Conservation (phyloP, 1,139 yeast species). For the Suhomyces kunorum region DNA sequence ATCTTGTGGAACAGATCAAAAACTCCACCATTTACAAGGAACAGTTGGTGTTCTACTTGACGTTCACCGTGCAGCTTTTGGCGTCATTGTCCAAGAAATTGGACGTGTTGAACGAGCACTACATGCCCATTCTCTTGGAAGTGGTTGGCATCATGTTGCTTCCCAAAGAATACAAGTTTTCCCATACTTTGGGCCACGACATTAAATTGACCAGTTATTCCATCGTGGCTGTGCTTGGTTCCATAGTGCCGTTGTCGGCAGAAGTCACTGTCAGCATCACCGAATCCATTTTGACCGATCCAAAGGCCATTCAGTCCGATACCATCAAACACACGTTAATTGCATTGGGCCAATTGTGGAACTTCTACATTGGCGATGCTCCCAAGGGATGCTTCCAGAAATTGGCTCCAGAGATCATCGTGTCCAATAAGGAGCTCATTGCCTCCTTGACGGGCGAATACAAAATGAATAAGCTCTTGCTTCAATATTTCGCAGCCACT, state of each 20-base stretch:
- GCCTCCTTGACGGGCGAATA: conserved; percentile 27
- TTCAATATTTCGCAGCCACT: conserved; percentile 28
- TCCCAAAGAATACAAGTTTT: conserved; percentile 23
- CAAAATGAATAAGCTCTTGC: conserved; percentile 35
- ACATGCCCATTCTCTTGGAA: conserved; percentile 58
- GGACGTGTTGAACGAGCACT: conserved; percentile 31
- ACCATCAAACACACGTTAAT: conserved; percentile 37
- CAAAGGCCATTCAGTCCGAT: conserved; percentile 22
- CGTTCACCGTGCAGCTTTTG: conserved; percentile 65
- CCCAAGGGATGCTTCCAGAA: conserved; percentile 21
- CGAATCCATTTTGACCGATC: conserved; percentile 55
- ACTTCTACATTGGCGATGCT: conserved; percentile 27
- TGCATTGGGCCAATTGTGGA: conserved; percentile 48
- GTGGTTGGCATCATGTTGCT: conserved; percentile 55
- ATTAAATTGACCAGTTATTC: conserved; percentile 84
- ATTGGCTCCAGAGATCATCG: conserved; percentile 18
- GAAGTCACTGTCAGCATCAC: conserved; percentile 70
- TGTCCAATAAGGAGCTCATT: conserved; percentile 20
- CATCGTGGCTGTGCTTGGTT: conserved; percentile 70
- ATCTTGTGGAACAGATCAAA: conserved; percentile 54
- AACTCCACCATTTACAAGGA: conserved; percentile 64
- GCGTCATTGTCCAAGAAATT: conserved; percentile 40
- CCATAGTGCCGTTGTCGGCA: conserved; percentile 67
- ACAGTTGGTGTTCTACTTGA: conserved; percentile 75
- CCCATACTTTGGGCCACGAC: conserved; percentile 51